A percentile compares a stretch with the other conserved stretches of the same genome.
Conservation (phyloP, 2,329 filamentous ascomycete genomes). For the Cordyceps cicadae region DNA sequence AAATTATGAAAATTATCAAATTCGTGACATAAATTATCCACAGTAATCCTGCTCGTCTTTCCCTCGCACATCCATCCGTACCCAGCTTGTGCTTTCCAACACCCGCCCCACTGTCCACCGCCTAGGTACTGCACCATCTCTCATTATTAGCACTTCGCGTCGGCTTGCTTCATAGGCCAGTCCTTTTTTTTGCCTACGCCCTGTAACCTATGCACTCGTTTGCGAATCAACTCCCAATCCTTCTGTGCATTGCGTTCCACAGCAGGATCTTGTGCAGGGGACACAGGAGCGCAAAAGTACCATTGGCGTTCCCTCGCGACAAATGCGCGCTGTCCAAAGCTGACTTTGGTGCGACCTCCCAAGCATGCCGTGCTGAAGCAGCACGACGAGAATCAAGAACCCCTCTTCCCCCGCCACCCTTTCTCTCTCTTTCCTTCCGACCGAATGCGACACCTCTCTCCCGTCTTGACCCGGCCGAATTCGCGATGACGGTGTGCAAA, state of each 20-base stretch:
- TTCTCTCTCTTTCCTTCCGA: background rate
- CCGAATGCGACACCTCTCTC: background rate
- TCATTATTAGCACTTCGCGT: background rate
- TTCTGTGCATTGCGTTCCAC: background rate
- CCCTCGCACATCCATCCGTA: too few relatives aligned
- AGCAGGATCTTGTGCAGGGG: background rate
- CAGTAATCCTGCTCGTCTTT: too few relatives aligned
- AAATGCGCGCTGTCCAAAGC: background rate
- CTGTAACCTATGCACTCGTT: background rate
- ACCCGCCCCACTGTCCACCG: background rate
- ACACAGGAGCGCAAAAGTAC: background rate
- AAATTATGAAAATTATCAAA: background rate
- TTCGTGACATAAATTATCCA: background rate
- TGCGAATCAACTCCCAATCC: background rate
- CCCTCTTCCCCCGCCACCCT: background rate
- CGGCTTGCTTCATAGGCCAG: background rate
- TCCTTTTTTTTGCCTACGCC: background rate
- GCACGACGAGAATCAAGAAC: background rate
- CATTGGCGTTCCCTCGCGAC: background rate
- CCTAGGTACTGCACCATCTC: too few relatives aligned
- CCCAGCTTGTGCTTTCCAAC: background rate
- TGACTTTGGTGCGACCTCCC: background rate
- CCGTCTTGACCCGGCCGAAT: background rate
- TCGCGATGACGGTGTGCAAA: slow-evolving; percentile 35
- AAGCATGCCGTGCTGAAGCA: background rate